Evolutionary conservation across 306 rosid genomes (phyloP).

Genomic region (Morella rubra): DNA sequence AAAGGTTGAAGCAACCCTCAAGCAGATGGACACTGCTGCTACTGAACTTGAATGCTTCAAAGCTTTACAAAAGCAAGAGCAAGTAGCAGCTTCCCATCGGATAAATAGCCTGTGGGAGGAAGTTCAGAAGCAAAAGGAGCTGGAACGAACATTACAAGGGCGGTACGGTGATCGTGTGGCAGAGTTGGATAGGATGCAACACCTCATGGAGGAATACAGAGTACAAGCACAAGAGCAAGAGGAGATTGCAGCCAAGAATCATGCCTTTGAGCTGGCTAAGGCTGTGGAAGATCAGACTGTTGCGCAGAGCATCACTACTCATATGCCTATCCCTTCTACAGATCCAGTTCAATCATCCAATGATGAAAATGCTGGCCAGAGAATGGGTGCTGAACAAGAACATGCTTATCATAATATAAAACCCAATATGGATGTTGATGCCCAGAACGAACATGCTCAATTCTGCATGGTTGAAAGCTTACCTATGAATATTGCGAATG

Average conservation of each 20-base stretch:
- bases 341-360: constrained; percentile 27
- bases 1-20: constrained; percentile 79
- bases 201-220: constrained; percentile 45
- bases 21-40: constrained; percentile 83
- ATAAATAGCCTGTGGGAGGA: constrained; percentile 67
- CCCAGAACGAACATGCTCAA: constrained; percentile 17
- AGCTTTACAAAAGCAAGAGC: constrained; percentile 87
- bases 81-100: constrained; percentile 72
- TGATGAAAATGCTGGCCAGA: constrained; percentile 35
- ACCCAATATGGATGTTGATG: constrained; percentile 35
- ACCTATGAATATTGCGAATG: constrained; percentile 22
- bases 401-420: constrained; percentile 23
- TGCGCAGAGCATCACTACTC: constrained; percentile 31
- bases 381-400: constrained; percentile 26
- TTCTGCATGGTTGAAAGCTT: constrained; percentile 19
- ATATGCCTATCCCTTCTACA: constrained; percentile 21
- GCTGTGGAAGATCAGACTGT: constrained; percentile 32
- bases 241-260: constrained; percentile 48
- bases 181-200: constrained; percentile 56
- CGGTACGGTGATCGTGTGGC: constrained; percentile 63
- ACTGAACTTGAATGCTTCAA: constrained; percentile 86
- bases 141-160: constrained; percentile 67
- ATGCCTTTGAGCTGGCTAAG: constrained; percentile 38
- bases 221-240: constrained; percentile 47
- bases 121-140: constrained; percentile 86